Evolutionary conservation across 2,329 filamentous ascomycete genomes (phyloP).

Genomic region (Myotisia sp.): DNA sequence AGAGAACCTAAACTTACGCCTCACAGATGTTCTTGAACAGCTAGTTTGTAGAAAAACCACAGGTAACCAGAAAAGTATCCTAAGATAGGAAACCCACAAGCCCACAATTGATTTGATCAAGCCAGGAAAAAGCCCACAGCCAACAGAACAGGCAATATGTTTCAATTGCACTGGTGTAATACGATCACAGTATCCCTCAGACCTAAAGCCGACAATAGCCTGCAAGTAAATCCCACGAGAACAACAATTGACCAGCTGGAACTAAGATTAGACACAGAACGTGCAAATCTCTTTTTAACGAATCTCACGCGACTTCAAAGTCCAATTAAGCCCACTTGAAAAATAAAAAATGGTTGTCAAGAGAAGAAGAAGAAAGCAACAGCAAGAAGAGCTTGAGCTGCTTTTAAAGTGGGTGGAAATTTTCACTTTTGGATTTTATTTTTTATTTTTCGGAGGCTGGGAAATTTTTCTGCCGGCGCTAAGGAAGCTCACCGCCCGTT

Average conservation of each 20-base stretch:
- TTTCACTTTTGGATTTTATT: too few relatives aligned
- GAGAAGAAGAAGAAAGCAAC: not conserved
- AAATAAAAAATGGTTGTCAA: constrained; percentile 1
- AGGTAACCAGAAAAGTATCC: not conserved
- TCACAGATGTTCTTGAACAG: too few relatives aligned
- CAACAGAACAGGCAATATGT: constrained; percentile 9
- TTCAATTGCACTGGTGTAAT: constrained; percentile 27
- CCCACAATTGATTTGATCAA: constrained; percentile 10
- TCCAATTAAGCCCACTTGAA: constrained; percentile 13
- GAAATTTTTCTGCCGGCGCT: constrained; percentile 7
- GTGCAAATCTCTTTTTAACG: not conserved
- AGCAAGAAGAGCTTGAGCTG: too few relatives aligned
- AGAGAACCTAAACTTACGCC: too few relatives aligned
- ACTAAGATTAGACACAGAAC: constrained; percentile 11
- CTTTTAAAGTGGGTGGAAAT: too few relatives aligned
- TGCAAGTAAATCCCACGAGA: constrained; percentile 30
- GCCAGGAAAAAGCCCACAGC: constrained; percentile 2
- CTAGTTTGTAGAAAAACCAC: not conserved
- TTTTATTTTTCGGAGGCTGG: constrained; percentile 19
- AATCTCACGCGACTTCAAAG: constrained; percentile 21
- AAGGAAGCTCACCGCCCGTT: too few relatives aligned
- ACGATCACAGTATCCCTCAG: constrained; percentile 19
- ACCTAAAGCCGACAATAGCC: constrained; percentile 32
- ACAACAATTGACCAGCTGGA: not conserved
- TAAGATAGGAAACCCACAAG: constrained; percentile 15